Percentiles rank a stretch among this genome's conserved stretches.
phyloP scores from a whole-genome alignment of 2,329 filamentous ascomycete species.

The Aureobasidium subglaciale region DNA sequence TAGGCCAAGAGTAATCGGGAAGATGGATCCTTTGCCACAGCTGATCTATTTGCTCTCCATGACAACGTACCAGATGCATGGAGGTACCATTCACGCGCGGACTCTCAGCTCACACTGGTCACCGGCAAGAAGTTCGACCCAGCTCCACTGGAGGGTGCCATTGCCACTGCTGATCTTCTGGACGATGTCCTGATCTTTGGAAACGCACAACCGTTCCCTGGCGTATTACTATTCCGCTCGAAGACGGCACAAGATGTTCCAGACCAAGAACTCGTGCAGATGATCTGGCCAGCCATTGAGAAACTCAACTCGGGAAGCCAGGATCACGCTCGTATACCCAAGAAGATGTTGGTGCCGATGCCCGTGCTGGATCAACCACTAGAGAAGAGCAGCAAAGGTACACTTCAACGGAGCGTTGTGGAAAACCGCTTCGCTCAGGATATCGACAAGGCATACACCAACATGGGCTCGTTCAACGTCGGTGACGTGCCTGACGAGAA shows the following conservation, averaged over 20 bases:
- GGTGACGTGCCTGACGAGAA: slow-evolving; percentile 27
- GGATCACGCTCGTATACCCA: slow-evolving; percentile 45
- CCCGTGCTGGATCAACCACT: slow-evolving; percentile 31
- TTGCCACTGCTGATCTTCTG: slow-evolving; percentile 40
- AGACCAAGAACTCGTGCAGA: slow-evolving; percentile 35
- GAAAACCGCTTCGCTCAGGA: slow-evolving; percentile 42
- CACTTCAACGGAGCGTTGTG: slow-evolving; percentile 46
- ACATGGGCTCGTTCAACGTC: slow-evolving; percentile 16
- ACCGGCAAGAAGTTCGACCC: slow-evolving; percentile 67
- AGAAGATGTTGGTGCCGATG: slow-evolving; percentile 46
- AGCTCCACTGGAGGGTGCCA: slow-evolving; percentile 50
- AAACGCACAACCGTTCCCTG: slow-evolving; percentile 48
- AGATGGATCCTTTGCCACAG: slow-evolving; percentile 56
- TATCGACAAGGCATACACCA: slow-evolving; percentile 43
- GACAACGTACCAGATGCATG: slow-evolving; percentile 47
- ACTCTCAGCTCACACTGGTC: slow-evolving; percentile 54
- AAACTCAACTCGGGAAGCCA: slow-evolving; percentile 44
- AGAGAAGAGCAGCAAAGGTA: slow-evolving; percentile 58
- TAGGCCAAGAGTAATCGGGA: slow-evolving; percentile 48
- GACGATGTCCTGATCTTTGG: slow-evolving; percentile 57
- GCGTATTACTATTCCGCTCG: slow-evolving; percentile 48
- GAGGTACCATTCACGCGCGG: slow-evolving; percentile 55
- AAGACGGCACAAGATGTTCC: slow-evolving; percentile 22
- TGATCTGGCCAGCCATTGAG: slow-evolving; percentile 40
- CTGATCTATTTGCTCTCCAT: slow-evolving; percentile 56